Percentiles rank a stretch among this genome's conserved stretches.
These are phyloP conservation scores for Termitomyces sp. DNA, from an alignment of 768 basidiomycete species.

Conservation along the genomic window DNA sequence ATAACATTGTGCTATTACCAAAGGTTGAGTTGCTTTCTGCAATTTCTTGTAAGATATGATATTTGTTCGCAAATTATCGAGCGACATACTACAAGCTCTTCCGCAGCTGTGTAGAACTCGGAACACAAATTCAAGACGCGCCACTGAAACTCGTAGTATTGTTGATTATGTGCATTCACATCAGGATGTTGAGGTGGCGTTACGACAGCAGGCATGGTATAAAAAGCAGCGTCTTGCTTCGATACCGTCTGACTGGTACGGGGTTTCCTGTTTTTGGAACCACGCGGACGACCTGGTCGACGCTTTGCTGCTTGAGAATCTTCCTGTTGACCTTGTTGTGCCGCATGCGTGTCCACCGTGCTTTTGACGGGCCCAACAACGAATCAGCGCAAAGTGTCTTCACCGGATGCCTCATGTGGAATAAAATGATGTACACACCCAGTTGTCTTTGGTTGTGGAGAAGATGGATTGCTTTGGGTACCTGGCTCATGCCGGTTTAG, in stretches of 20 bases:
- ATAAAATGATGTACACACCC: constrained; percentile 17
- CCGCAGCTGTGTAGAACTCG: constrained; percentile 82
- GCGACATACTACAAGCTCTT: constrained; percentile 70
- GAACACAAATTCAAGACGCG: constrained; percentile 75
- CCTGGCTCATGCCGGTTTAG: constrained; percentile 43
- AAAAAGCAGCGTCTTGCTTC: constrained; percentile 36
- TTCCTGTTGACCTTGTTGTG: constrained; percentile 18
- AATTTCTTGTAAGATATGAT: constrained; percentile 8
- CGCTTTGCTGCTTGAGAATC: constrained; percentile 46
- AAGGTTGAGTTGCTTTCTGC: constrained; percentile 55
- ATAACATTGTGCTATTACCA: constrained; percentile 78
- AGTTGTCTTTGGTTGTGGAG: constrained; percentile 27
- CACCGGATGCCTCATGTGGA: neutral
- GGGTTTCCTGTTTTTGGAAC: constrained; percentile 67
- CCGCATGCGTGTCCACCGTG: constrained; percentile 18
- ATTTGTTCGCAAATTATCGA: constrained; percentile 5
- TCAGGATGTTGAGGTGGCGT: constrained; percentile 38
- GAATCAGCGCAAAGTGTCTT: constrained; percentile 7
- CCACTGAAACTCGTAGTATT: constrained; percentile 86
- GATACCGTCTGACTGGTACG: constrained; percentile 25
- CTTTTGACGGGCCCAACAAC: constrained; percentile 11
- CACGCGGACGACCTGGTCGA: constrained; percentile 72
- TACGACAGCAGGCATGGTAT: constrained; percentile 26
- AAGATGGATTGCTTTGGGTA: constrained; percentile 30
- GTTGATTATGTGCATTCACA: constrained; percentile 62